Evolutionary conservation across 1,284 basidiomycete species (phyloP), one percentile per base, ranked within the genome.

Genomic region (Boletus sp.): DNA sequence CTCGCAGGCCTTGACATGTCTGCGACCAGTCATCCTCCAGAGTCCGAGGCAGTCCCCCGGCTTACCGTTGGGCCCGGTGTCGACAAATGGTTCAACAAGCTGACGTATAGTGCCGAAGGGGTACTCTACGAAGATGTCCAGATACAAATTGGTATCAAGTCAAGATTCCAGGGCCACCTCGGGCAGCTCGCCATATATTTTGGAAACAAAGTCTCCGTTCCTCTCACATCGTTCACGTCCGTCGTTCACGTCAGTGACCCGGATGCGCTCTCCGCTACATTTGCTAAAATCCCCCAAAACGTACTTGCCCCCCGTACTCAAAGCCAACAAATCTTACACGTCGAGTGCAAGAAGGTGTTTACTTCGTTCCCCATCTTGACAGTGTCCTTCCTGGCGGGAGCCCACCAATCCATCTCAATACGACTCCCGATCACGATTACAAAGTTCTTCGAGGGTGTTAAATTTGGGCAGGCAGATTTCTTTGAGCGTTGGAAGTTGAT

Each of bases 401-500:
- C 93, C 11, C 89, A 94, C 63, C 94, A 95, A 73, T 88, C 91
- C 20, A 78, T 98, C 55, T 87, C 90, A 1, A 76, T 99, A 55
- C 86, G 88, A 50, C 78, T 99, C 43, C 96, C 97, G 5, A 84
- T 98, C 62, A 84, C 93, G 53, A 70, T 97, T 62, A 90, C 88
- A 46, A 95, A 96, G 74, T 99, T 99, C 75, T 81, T 98, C 62
- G 96, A 98, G 71, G 92, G 92, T 39, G 94, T 98, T 56, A 89
- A 88, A 67, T 83, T 99, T 39, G 86, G 84, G 16, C 80, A 84
- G 59, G 78, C 83, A 0, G 92, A 96, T 65, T 99, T 99, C 81
- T 99, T 99, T 74, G 96, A 98, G 74, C 82, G 97, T 55, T 99
- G 97, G 97, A 94, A 94, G 74, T 79, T 98, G 67, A 98, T 99